Conservation (phyloP, 1,284 basidiomycete genomes). For the Leccinum pachyderme region DNA sequence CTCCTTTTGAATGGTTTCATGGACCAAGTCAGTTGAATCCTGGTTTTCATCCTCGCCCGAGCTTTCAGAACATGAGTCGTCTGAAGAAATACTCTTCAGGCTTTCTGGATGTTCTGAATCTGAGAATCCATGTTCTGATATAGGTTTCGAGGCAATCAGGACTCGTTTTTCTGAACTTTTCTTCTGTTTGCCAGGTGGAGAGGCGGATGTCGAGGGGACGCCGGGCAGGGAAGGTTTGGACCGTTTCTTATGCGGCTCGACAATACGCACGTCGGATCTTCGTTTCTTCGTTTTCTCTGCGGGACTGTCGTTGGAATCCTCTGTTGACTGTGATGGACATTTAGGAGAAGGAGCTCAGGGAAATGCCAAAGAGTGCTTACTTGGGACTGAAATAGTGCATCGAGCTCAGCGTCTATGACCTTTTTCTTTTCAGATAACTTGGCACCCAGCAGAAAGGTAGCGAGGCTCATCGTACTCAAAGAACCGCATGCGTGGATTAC, state of each 20-base stretch:
- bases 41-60: constrained; percentile 12
- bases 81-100: background rate
- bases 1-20: constrained; percentile 37
- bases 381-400: constrained; percentile 24
- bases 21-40: constrained; percentile 21
- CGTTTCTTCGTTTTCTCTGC: constrained; percentile 23
- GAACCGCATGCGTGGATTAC: constrained; percentile 1
- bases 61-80: constrained; percentile 16
- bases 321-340: constrained; percentile 10
- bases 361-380: constrained; percentile 12
- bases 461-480: constrained; percentile 23
- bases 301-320: background rate
- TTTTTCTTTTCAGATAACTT: constrained; percentile 22
- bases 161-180: constrained; percentile 20
- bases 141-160: constrained; percentile 5
- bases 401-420: constrained; percentile 27
- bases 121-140: constrained; percentile 31
- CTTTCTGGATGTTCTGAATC: constrained; percentile 28
- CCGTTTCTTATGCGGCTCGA: constrained; percentile 27
- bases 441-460: constrained; percentile 25
- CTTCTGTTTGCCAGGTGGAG: constrained; percentile 19
- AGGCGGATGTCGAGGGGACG: background rate
- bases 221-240: constrained; percentile 18
- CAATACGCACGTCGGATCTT: constrained; percentile 10
- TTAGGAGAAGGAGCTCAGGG: background rate